Base-by-base conservation (phyloP, 495 filamentous ascomycete species). In the Neurospora sp. region DNA sequence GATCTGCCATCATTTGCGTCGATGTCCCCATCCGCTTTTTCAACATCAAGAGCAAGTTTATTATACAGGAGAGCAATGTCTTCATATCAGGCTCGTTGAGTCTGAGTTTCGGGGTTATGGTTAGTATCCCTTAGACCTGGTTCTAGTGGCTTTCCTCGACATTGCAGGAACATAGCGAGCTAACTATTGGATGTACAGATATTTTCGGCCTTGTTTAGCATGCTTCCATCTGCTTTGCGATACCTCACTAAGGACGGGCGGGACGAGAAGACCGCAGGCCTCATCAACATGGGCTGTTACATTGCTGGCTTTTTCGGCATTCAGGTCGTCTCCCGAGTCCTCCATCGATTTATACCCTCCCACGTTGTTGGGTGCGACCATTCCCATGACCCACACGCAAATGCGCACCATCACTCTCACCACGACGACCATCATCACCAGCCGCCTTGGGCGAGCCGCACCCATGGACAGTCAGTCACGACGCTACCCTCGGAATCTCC, bases 101-200 rank as follows among this genome's bases (percentile, higher is more conserved):
- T 82, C 83, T 99, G 70, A 97, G 94, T 81, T 97, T 97, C 69
- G 96, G 96, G 39, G 96, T 99, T n/a, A 96, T 99, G 94, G 94
- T 98, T 81, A 71, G 88, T 82, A 23, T 62, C 11, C 48, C 31
- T 62, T 3, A 23, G 23, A 31, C 54, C 54, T 18, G 12, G 31
- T 9, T 69, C 46, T 48, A 31, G 48, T 66, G 12, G 11, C 31
- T 66, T 9, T 12, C 20, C 44, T 69, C 18, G n/a, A 54, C 70
- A 12, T 35, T 70, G n/a, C 48, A 69, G 72, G 69, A 69, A 73
- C 70, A 73, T 41, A 23, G 62, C 77, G 74, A 40, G 75, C 72
- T 75, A 41, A 75, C 78, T 74, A 14, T 16, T 35, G 23, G 14
- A 78, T 46, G 38, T 44, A 9, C 78, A 98, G 94, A 86, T 98